Percentiles rank a stretch among this genome's conserved stretches.
Conservation (phyloP, 2,329 filamentous ascomycete genomes). For the Teratosphaeria zuluensis region DNA sequence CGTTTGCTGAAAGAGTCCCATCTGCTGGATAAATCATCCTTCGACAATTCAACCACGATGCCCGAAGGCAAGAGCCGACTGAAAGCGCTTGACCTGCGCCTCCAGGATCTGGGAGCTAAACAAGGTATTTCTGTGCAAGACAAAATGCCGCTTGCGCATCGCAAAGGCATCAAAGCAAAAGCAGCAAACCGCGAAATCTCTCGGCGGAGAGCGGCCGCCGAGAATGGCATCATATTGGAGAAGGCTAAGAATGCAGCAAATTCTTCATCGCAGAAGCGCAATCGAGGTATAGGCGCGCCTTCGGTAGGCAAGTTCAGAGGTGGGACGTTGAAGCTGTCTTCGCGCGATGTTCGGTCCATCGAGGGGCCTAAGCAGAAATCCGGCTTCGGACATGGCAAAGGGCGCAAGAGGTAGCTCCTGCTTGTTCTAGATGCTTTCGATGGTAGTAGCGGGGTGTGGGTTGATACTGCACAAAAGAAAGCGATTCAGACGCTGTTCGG, state of each 20-base stretch:
- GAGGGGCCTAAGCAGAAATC: slow-evolving; percentile 37
- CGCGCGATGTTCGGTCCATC: slow-evolving; percentile 64
- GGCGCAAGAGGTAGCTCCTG: background rate
- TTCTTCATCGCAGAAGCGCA: slow-evolving; percentile 30
- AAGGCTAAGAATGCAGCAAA: slow-evolving; percentile 38
- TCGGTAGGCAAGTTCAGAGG: slow-evolving; percentile 71
- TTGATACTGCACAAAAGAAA: background rate
- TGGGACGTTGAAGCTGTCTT: slow-evolving; percentile 69
- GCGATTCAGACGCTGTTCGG: background rate
- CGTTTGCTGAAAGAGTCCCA: slow-evolving; percentile 86
- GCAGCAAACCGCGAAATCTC: slow-evolving; percentile 55
- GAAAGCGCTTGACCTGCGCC: slow-evolving; percentile 72
- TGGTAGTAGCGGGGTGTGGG: background rate
- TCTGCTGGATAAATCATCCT: slow-evolving; percentile 56
- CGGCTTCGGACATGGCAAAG: background rate
- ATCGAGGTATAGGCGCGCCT: slow-evolving; percentile 62
- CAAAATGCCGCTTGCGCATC: slow-evolving; percentile 80
- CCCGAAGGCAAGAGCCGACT: slow-evolving; percentile 61
- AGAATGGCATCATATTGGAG: slow-evolving; percentile 87
- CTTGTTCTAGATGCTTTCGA: background rate
- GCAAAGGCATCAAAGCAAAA: slow-evolving; percentile 73
- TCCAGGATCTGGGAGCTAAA: slow-evolving; percentile 74
- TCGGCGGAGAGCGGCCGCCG: slow-evolving; percentile 67
- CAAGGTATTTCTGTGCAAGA: slow-evolving; percentile 63
- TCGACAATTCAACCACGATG: slow-evolving; percentile 34